These are phyloP conservation scores for Xylaria sp. DNA, from an alignment of 2,329 filamentous ascomycete species.

Conservation along the genomic window DNA sequence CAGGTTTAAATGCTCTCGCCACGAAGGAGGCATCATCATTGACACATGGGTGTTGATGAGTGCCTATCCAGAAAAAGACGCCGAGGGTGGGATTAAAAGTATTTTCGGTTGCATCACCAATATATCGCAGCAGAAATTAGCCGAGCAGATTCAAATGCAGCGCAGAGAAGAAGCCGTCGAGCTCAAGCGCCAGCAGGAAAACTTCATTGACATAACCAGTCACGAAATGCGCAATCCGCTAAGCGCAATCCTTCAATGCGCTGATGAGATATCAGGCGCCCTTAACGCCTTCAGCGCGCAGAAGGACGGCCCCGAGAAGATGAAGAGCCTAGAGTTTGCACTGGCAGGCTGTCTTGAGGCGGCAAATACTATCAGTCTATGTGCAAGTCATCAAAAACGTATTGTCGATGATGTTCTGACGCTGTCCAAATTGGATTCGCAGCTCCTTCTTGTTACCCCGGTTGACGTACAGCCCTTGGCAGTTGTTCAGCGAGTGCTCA, in stretches of 20 bases:
- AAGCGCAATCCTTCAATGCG: slow-evolving; percentile 79
- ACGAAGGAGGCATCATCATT: slow-evolving; percentile 67
- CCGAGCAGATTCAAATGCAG: slow-evolving; percentile 81
- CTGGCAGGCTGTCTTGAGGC: slow-evolving; percentile 74
- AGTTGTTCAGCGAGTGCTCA: slow-evolving; percentile 75
- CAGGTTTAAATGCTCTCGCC: slow-evolving; percentile 76
- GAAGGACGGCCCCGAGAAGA: slow-evolving; percentile 54
- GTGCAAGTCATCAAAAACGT: slow-evolving; percentile 81
- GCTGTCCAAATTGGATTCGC: slow-evolving; percentile 76
- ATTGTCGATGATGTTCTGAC: slow-evolving; percentile 76
- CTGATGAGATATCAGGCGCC: slow-evolving; percentile 73
- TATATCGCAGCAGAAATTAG: slow-evolving; percentile 87
- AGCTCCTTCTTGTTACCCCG: slow-evolving; percentile 75
- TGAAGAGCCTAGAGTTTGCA: slow-evolving; percentile 56
- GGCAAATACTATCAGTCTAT: slow-evolving; percentile 83
- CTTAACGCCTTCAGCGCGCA: slow-evolving; percentile 57
- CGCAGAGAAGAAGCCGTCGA: slow-evolving; percentile 85
- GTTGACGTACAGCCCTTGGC: slow-evolving; percentile 75
- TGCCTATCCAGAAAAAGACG: slow-evolving; percentile 77
- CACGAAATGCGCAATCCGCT: slow-evolving; percentile 83
- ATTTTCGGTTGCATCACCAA: slow-evolving; percentile 87
- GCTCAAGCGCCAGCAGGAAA: slow-evolving; percentile 77
- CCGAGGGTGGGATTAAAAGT: slow-evolving; percentile 73
- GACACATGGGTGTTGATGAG: slow-evolving; percentile 84
- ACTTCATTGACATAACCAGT: slow-evolving; percentile 79